These are phyloP conservation scores for Lasiodiplodia gonubiensis DNA, from an alignment of 2,329 filamentous ascomycete species.

Conservation along the genomic window DNA sequence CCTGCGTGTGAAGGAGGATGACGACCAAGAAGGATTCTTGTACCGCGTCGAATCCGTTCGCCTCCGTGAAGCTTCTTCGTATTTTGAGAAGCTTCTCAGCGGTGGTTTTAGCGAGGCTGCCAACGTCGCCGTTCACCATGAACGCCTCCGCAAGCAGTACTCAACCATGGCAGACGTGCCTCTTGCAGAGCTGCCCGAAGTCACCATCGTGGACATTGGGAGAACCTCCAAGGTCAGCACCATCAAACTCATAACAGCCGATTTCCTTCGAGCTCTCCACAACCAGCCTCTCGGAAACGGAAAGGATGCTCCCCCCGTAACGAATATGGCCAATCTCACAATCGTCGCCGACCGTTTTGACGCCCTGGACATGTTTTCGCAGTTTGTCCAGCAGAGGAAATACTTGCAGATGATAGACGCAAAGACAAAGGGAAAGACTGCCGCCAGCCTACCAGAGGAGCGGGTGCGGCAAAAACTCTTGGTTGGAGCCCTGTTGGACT, in stretches of 20 bases:
- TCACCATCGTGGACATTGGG: slow-evolving; percentile 71
- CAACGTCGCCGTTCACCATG: slow-evolving; percentile 59
- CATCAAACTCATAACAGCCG: slow-evolving; percentile 67
- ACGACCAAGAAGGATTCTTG: slow-evolving; percentile 59
- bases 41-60: slow-evolving; percentile 66
- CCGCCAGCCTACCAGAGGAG: slow-evolving; percentile 62
- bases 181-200: slow-evolving; percentile 62
- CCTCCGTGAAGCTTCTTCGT: slow-evolving; percentile 68
- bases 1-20: slow-evolving; percentile 70
- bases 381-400: slow-evolving; percentile 58
- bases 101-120: slow-evolving; percentile 69
- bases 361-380: slow-evolving; percentile 62
- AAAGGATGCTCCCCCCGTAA: slow-evolving; percentile 56
- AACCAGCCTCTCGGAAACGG: slow-evolving; percentile 51
- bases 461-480: slow-evolving; percentile 72
- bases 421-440: slow-evolving; percentile 50
- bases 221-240: slow-evolving; percentile 66
- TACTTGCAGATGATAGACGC: slow-evolving; percentile 50
- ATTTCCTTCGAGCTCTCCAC: slow-evolving; percentile 72
- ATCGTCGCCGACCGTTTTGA: slow-evolving; percentile 77
- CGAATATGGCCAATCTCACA: slow-evolving; percentile 70
- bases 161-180: slow-evolving; percentile 58
- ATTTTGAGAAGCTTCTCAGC: slow-evolving; percentile 71
- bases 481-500: slow-evolving; percentile 68
- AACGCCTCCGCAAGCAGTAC: slow-evolving; percentile 55